Conservation (phyloP, 208 protist genomes). For the Acanthamoeba royreba region DNA sequence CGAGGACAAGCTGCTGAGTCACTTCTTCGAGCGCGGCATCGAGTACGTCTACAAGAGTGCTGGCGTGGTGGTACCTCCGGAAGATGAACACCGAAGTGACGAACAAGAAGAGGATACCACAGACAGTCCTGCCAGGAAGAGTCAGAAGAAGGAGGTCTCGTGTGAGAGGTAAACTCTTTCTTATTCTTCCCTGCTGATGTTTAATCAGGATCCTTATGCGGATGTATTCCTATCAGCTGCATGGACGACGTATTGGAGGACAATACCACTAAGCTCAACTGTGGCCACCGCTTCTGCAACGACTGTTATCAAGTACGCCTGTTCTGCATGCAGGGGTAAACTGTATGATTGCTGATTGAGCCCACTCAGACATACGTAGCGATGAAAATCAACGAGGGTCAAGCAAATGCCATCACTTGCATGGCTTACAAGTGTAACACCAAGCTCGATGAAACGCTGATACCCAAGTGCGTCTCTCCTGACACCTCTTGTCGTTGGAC, state of each 20-base stretch:
- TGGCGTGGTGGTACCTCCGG: neutral
- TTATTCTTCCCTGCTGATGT: neutral
- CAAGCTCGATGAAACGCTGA: conserved; percentile 1
- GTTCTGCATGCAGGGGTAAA: too few relatives aligned
- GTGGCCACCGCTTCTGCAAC: conserved; percentile 30
- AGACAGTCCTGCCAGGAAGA: too few relatives aligned
- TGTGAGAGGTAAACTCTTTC: neutral
- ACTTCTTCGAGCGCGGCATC: conserved; percentile 8
- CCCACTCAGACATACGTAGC: neutral
- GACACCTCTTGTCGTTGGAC: too few relatives aligned
- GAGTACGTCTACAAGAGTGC: neutral
- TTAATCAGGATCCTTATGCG: neutral
- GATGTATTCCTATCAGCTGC: too few relatives aligned
- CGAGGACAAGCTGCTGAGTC: neutral
- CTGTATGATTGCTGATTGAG: too few relatives aligned
- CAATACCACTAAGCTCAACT: neutral
- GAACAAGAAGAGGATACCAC: neutral
- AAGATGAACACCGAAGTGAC: neutral
- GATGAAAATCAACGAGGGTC: conserved; percentile 28
- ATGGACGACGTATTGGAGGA: neutral
- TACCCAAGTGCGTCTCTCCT: neutral
- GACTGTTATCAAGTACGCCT: conserved; percentile 20
- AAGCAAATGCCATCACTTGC: conserved; percentile 23
- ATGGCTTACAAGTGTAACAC: conserved; percentile 36
- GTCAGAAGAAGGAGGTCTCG: neutral